Percentiles rank a stretch among this genome's conserved stretches.
phyloP scores from a whole-genome alignment of 331 rosid species.

The Acacia concinna region DNA sequence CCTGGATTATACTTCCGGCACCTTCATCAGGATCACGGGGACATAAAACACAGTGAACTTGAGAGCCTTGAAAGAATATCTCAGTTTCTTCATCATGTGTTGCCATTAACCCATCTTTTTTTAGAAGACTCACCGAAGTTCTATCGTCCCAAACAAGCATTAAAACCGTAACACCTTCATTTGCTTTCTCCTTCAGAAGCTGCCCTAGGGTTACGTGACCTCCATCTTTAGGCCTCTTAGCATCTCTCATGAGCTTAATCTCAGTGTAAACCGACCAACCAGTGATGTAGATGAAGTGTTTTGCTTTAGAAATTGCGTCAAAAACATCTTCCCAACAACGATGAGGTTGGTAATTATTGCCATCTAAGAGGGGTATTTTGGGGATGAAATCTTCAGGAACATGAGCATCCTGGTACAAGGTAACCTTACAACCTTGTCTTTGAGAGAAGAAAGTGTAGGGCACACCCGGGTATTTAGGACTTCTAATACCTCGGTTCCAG shows the following conservation, averaged over 20 bases:
- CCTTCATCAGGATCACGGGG: constrained; percentile 96
- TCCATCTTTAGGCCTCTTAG: constrained; percentile 80
- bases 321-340: constrained; percentile 96
- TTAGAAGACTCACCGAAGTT: constrained; percentile 61
- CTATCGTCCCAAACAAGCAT: constrained; percentile 96
- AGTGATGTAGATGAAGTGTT: constrained; percentile 76
- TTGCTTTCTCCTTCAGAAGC: constrained; percentile 80
- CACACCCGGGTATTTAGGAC: constrained; percentile 88
- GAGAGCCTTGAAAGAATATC: constrained; percentile 49
- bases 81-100: constrained; percentile 89
- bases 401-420: constrained; percentile 89
- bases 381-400: constrained; percentile 86
- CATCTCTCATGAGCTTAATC: constrained; percentile 73
- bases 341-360: constrained; percentile 66
- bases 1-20: constrained; percentile 64
- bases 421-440: constrained; percentile 79
- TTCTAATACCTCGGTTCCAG: constrained; percentile 79
- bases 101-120: constrained; percentile 86
- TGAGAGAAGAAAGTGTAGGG: constrained; percentile 83
- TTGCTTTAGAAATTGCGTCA: constrained; percentile 82
- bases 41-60: constrained; percentile 79
- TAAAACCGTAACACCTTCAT: constrained; percentile 79
- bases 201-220: constrained; percentile 69
- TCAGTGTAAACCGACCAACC: constrained; percentile 93
- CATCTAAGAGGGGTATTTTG: constrained; percentile 72